A percentile compares a stretch with the other conserved stretches of the same genome.
Conservation (phyloP, 2,329 filamentous ascomycete genomes). For the Beauveria brongniartii region DNA sequence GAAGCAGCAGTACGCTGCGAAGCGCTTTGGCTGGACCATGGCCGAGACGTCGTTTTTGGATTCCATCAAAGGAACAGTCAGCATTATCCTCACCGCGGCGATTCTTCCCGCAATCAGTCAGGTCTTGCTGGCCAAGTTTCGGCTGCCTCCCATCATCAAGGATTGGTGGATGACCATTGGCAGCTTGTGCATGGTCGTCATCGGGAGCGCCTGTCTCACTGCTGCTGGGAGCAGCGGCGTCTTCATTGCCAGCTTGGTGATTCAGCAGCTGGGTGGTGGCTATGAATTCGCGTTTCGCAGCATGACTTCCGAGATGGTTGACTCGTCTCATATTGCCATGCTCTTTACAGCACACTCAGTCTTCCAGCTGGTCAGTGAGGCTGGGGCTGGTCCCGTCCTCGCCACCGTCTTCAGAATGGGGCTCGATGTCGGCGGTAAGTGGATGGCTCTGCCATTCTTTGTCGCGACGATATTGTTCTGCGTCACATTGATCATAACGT, state of each 20-base stretch:
- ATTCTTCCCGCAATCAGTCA: slow-evolving; percentile 3
- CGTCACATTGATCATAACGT: neutral
- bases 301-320: slow-evolving; percentile 4
- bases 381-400: neutral
- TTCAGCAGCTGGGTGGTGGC: slow-evolving; percentile 1
- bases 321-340: slow-evolving; percentile 1
- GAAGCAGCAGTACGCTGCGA: slow-evolving; percentile 9
- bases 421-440: neutral
- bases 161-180: slow-evolving; percentile 4
- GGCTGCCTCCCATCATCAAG: neutral
- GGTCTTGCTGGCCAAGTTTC: neutral
- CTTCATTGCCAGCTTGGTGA: neutral
- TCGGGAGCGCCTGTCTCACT: neutral
- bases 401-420: neutral
- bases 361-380: neutral
- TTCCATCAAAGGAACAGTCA: neutral
- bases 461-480: neutral
- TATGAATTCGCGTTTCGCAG: slow-evolving; percentile 3
- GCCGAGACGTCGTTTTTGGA: neutral
- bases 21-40: slow-evolving; percentile 10
- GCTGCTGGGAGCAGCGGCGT: neutral
- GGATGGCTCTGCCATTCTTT: slow-evolving; percentile 5
- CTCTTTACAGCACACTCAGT: neutral
- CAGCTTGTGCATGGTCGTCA: neutral
- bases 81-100: neutral